Evolutionary conservation across 176 grass and related monocot genomes (phyloP), one percentile per base, ranked within the genome.

Genomic region (Carex kokanica): DNA sequence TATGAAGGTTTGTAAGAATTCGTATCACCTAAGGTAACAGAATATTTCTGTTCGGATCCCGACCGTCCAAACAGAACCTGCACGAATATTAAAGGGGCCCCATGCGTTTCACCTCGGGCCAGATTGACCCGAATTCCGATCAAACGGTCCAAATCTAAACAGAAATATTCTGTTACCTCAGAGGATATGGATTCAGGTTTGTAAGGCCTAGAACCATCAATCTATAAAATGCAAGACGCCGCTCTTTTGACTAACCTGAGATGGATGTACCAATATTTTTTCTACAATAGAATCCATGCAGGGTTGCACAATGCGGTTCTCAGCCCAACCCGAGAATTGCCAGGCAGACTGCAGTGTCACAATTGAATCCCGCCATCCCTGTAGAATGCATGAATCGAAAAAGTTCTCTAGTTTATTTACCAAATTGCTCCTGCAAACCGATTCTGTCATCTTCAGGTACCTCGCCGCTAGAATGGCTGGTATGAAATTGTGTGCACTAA

Each of bases 361-460:
- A 6, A 98, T 86, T 5, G 90, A 84, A 86, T 98, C 95, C 92
- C 86, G 88, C 95, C 95, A 98, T 1, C 95, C 92, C 8, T 87
- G 89, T 24, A 98, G 84, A 78, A 98, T 91, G 84, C 92, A 93
- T 0, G 90, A 86, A 0, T 94, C 82, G 54, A 94, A 95, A 88
- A 98, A 98, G 7, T 55, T 23, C 57, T 98, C 92, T 2, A 95
- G 95, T 80, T 95, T 98, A n/a, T 75, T 65, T 16, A 88, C 86
- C 10, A 98, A 86, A 86, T 98, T 95, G 0, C 90, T 91, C 89
- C 88, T 94, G 90, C 87, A 78, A 1, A 88, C 90, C 11, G 84
- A 81, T 87, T 98, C 95, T 3, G 90, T 94, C 95, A 95, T 98
- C 82, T 90, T 88, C 59, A 98, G 85, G 81, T 90, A 98, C 84